Base-by-base conservation (phyloP, 306 rosid species). In the Trifolium dubium region DNA sequence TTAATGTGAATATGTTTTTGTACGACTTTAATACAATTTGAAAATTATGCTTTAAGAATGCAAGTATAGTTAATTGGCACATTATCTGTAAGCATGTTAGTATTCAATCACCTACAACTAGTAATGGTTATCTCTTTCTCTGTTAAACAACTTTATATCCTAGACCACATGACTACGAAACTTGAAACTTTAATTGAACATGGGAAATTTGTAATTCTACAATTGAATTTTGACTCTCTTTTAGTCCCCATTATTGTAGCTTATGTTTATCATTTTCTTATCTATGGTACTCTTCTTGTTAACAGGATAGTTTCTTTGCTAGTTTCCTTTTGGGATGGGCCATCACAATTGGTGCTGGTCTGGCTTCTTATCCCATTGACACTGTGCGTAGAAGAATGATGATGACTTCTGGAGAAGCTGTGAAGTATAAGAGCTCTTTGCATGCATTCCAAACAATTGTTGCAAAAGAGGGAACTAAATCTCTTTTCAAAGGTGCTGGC, bases 381-480 rank as follows among this genome's bases (percentile, higher is more conserved):
- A 92, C 96, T 10, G 89, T 92, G 55, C 93, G 98, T 35, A 89
- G 96, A 89, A 88, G 98, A 72, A 92, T 89, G 98, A 92, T 92
- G 98, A 92, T 89, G 96, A 92, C 98, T 50, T 92, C 98, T n/a
- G 98, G 98, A 34, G 98, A 92, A 86, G 96, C 93, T 54, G 98
- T 92, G 15, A 89, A 92, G 78, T 92, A 92, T 74, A 86, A 72
- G 6, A 88, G 94, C 85, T 90, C 98, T 50, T 77, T 88, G 76
- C 85, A 88, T 62, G 98, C 96, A 60, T 88, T 92, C 76, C 76
- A 81, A 63, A 89, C 88, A 49, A 92, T 92, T 6, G 37, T 90
- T 0, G 83, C 90, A 77, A 92, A 92, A 0, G 98, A 92, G 85
- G 98, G 96, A 62, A 0, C 94, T 10, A 86, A 90, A 64, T 92